phyloP scores from a whole-genome alignment of 495 filamentous ascomycete species.

The Bathelium albidoporum region DNA sequence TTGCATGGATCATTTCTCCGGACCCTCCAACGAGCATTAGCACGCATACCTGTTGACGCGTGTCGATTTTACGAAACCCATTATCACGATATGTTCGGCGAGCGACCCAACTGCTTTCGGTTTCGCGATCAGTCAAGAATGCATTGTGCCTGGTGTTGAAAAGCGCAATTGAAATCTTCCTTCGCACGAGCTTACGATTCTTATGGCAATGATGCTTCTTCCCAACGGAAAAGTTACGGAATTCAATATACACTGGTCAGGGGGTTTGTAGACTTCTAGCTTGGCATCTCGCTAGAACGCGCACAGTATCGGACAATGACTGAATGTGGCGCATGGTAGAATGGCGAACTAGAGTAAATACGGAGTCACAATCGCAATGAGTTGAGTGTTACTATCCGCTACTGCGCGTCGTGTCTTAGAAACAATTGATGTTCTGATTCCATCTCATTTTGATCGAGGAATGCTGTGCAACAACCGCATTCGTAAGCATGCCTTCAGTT shows the following conservation, averaged over 20 bases:
- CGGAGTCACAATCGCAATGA: background rate
- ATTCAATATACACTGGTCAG: background rate
- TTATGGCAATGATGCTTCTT: background rate
- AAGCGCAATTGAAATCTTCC: background rate
- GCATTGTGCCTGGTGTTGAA: background rate
- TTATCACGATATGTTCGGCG: background rate
- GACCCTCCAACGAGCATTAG: background rate
- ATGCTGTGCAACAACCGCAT: background rate
- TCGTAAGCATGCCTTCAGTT: background rate
- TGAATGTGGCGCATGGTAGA: background rate
- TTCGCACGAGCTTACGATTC: background rate
- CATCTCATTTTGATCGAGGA: background rate
- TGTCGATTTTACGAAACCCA: background rate
- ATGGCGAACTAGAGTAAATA: background rate
- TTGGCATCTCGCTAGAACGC: background rate
- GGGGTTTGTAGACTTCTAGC: background rate
- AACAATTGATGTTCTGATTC: background rate
- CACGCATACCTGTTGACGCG: background rate
- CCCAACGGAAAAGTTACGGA: background rate
- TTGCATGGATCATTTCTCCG: background rate
- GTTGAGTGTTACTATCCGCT: background rate
- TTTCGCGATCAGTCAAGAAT: background rate
- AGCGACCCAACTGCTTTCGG: background rate
- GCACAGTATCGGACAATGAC: background rate
- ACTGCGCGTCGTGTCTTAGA: background rate